phyloP scores from a whole-genome alignment of 768 basidiomycete species.

The Tylopilus subfusipes region DNA sequence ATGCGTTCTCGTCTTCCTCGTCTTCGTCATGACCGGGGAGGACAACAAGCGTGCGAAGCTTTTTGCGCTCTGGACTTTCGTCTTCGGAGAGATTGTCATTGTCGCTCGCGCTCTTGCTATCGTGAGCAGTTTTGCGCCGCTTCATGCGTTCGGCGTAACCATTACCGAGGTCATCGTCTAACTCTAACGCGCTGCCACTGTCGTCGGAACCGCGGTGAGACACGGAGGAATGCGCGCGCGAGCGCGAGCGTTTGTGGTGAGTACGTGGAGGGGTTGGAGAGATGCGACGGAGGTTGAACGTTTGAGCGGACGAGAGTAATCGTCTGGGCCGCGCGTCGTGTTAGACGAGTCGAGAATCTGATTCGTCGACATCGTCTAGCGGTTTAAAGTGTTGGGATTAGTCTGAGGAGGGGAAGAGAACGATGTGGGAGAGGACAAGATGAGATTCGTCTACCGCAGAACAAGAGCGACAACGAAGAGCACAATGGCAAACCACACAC shows the following conservation, averaged over 20 bases:
- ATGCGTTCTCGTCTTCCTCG: slow-evolving; percentile 46
- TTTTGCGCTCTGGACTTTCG: slow-evolving; percentile 33
- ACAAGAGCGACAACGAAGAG: slow-evolving; percentile 14
- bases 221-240: slow-evolving; percentile 42
- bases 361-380: slow-evolving; percentile 29
- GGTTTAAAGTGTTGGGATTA: background rate
- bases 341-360: slow-evolving; percentile 35
- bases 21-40: slow-evolving; percentile 45
- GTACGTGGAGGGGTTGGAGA: slow-evolving; percentile 64
- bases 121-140: slow-evolving; percentile 14
- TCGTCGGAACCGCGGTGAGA: slow-evolving; percentile 44
- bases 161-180: slow-evolving; percentile 17
- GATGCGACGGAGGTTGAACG: slow-evolving; percentile 63
- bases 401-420: slow-evolving; percentile 10
- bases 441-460: slow-evolving; percentile 1
- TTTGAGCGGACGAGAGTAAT: slow-evolving; percentile 42
- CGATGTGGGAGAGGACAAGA: slow-evolving; percentile 21
- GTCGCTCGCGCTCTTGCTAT: slow-evolving; percentile 11
- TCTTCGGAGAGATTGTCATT: slow-evolving; percentile 21
- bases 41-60: slow-evolving; percentile 33
- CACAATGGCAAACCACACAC: slow-evolving; percentile 8
- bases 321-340: slow-evolving; percentile 13
- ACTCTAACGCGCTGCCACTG: slow-evolving; percentile 36
- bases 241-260: slow-evolving; percentile 44
- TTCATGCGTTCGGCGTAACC: slow-evolving; percentile 11